phyloP scores from a whole-genome alignment of 441 rosid genomes.

The Adansonia gregorii region DNA sequence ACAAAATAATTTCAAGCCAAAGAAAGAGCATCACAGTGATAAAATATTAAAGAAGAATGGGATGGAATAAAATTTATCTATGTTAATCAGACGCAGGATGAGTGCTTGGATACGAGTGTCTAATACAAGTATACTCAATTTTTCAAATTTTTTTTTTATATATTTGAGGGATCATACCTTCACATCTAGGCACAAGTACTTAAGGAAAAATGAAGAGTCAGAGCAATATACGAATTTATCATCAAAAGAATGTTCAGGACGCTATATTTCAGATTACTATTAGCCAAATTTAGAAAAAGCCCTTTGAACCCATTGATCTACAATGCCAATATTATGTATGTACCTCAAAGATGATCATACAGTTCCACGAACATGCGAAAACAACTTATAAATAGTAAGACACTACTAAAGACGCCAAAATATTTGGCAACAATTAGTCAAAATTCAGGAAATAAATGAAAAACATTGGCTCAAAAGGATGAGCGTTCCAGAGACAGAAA shows the following conservation, averaged over 20 bases:
- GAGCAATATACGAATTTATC: too few relatives aligned
- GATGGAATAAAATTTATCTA: too few relatives aligned
- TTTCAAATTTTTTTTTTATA: too few relatives aligned
- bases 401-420: not conserved
- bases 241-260: too few relatives aligned
- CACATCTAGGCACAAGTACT: too few relatives aligned
- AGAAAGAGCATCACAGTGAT: not conserved
- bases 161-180: too few relatives aligned
- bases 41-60: not conserved
- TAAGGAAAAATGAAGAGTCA: too few relatives aligned
- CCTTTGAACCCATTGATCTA: not conserved
- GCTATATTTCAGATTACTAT: not conserved
- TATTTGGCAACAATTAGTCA: not conserved
- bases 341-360: conserved; percentile 7
- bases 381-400: not conserved
- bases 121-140: too few relatives aligned
- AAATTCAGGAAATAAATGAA: not conserved
- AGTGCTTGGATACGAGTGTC: too few relatives aligned
- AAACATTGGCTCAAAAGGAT: not conserved
- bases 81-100: too few relatives aligned
- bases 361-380: not conserved
- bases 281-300: not conserved
- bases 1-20: not conserved
- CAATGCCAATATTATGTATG: not conserved
- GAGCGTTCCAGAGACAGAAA: not conserved